Evolutionary conservation across 192 early-diverging fungal genomes (phyloP).

Genomic region (Geranomyces michiganensis): DNA sequence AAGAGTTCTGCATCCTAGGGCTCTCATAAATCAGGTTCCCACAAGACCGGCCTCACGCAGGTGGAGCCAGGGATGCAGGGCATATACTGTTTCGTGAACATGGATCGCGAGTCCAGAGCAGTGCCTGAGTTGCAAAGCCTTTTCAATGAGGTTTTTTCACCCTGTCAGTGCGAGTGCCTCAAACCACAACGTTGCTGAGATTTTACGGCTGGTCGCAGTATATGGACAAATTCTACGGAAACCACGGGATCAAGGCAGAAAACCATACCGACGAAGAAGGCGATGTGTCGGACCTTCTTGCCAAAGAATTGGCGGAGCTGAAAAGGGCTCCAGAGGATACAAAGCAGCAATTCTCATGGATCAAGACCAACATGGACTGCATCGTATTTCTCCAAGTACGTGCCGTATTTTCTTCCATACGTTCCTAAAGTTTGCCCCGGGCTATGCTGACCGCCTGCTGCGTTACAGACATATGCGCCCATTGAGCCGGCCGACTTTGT

Average conservation of each 20-base stretch:
- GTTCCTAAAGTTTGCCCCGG: neutral
- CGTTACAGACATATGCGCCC: constrained; percentile 16
- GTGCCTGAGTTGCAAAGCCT: constrained; percentile 33
- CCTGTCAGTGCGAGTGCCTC: neutral
- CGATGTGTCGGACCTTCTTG: constrained; percentile 36
- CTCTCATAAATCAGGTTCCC: too few species aligned
- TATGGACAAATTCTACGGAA: constrained; percentile 36
- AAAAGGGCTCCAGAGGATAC: neutral
- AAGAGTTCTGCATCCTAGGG: too few species aligned
- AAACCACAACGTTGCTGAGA: neutral
- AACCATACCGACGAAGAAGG: constrained; percentile 19
- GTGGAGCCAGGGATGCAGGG: constrained; percentile 50
- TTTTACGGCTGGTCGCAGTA: constrained; percentile 22
- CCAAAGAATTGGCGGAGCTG: constrained; percentile 34
- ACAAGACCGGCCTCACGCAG: constrained; percentile 11
- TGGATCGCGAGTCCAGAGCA: constrained; percentile 37
- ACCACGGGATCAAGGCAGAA: neutral
- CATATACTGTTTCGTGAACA: constrained; percentile 34
- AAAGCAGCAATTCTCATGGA: constrained; percentile 39
- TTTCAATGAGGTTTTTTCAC: constrained; percentile 41
- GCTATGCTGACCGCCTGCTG: neutral
- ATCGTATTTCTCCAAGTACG: constrained; percentile 44
- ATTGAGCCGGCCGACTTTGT: constrained; percentile 43
- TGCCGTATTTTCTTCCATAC: neutral
- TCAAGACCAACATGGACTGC: constrained; percentile 47